A percentile compares a stretch with the other conserved stretches of the same genome.
Conservation (phyloP, 1,284 basidiomycete genomes). For the Vanrija sp. region DNA sequence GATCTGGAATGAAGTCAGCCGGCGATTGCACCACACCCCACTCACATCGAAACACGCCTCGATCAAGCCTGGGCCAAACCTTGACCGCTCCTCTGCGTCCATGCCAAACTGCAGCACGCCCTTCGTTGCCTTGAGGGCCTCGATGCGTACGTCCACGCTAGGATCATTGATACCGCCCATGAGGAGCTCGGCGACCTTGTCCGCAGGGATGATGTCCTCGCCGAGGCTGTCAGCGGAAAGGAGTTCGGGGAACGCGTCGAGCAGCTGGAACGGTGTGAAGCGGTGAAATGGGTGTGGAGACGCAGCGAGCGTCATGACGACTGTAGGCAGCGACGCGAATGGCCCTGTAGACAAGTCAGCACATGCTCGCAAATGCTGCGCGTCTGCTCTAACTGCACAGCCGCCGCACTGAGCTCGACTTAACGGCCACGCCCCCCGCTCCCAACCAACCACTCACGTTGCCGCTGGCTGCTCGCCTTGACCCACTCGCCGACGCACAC, state of each 20-base stretch:
- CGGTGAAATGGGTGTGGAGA: constrained; percentile 39
- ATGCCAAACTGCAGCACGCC: constrained; percentile 34
- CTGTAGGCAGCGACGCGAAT: constrained; percentile 25
- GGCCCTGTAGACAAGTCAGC: constrained; percentile 27
- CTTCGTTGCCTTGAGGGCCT: constrained; percentile 40
- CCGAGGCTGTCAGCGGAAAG: constrained; percentile 29
- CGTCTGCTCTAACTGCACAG: not conserved
- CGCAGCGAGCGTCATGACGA: constrained; percentile 34
- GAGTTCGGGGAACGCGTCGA: constrained; percentile 32
- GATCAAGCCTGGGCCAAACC: constrained; percentile 27
- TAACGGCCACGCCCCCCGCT: not conserved
- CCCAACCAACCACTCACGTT: constrained; percentile 25
- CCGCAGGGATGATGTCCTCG: constrained; percentile 19
- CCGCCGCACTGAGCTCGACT: not conserved
- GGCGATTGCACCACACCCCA: not conserved
- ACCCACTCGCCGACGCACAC: constrained; percentile 40
- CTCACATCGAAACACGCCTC: constrained; percentile 30
- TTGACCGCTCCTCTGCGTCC: constrained; percentile 26
- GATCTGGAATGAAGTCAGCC: not conserved
- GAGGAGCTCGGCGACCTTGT: constrained; percentile 34
- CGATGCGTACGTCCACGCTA: constrained; percentile 36
- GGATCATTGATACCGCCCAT: constrained; percentile 38
- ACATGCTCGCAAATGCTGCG: no score
- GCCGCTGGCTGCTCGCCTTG: constrained; percentile 27
- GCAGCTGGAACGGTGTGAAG: constrained; percentile 41